A percentile compares a stretch with the other conserved stretches of the same genome.
Conservation (phyloP, 2,329 filamentous ascomycete genomes). For the Ascocoryne sarcoides region DNA sequence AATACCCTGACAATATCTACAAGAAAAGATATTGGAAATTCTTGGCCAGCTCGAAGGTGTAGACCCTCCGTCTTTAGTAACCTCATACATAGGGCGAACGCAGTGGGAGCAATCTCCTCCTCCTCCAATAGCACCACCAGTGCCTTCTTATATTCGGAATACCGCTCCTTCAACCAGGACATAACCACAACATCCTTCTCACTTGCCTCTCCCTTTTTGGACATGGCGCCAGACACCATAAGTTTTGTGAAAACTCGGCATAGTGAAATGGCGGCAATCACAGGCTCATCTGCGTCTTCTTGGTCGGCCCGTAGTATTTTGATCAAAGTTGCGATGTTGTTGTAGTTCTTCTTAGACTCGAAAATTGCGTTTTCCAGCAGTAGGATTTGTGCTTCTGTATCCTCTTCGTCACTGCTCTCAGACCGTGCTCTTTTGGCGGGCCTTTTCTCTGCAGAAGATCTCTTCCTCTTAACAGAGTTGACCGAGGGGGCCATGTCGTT, state of each 20-base stretch:
- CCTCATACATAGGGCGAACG: conserved; percentile 73
- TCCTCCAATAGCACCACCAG: conserved; percentile 53
- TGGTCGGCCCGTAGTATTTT: conserved; percentile 45
- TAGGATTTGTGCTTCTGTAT: conserved; percentile 58
- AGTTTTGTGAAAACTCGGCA: conserved; percentile 81
- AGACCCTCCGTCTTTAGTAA: conserved; percentile 72
- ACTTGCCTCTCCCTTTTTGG: conserved; percentile 52
- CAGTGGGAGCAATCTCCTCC: conserved; percentile 59
- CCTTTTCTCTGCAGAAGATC: conserved; percentile 39
- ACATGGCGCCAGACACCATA: conserved; percentile 63
- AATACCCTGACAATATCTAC: conserved; percentile 54
- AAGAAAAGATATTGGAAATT: conserved; percentile 64
- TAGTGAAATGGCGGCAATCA: conserved; percentile 68
- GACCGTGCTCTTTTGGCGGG: conserved; percentile 36
- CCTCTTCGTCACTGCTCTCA: conserved; percentile 38
- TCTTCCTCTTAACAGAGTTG: conserved; percentile 37
- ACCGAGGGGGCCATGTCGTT: conserved; percentile 6
- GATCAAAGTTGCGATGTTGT: conserved; percentile 73
- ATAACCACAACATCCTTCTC: conserved; percentile 69
- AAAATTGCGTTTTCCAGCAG: conserved; percentile 72
- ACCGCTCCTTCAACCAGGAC: conserved; percentile 68
- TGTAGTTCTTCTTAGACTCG: conserved; percentile 83
- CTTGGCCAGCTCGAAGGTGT: conserved; percentile 48
- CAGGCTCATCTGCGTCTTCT: conserved; percentile 44
- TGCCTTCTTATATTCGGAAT: conserved; percentile 59